These are phyloP conservation scores for Naegleria lovaniensis DNA, from an alignment of 208 protist genomes.

Conservation along the genomic window DNA sequence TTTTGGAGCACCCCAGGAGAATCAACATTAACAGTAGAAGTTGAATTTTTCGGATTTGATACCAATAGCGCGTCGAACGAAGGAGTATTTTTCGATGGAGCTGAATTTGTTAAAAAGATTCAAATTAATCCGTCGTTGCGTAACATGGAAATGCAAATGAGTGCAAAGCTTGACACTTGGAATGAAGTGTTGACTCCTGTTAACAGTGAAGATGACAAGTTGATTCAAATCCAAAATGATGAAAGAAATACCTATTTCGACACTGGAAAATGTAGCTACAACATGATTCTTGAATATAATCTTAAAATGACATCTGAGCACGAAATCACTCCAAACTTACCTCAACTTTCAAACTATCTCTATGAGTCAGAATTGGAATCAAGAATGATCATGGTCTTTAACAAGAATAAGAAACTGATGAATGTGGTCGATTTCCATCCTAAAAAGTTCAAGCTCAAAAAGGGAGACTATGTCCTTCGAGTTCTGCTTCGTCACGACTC, in stretches of 20 bases:
- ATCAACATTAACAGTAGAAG: background rate
- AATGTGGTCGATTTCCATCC: background rate
- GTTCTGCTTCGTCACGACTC: background rate
- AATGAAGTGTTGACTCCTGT: background rate
- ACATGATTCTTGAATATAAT: background rate
- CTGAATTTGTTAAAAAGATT: background rate
- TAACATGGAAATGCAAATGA: background rate
- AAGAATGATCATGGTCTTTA: background rate
- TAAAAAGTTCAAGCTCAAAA: background rate
- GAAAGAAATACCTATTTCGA: background rate
- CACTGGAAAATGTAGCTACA: background rate
- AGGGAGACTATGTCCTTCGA: background rate
- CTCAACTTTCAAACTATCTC: background rate
- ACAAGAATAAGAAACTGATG: background rate
- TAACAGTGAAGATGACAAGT: background rate
- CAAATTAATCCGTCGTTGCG: background rate
- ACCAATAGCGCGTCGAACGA: background rate
- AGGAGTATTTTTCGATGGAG: background rate
- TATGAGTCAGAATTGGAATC: slow-evolving; percentile 13
- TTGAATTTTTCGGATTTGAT: background rate
- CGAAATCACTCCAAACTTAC: background rate
- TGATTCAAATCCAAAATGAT: background rate
- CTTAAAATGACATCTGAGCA: background rate
- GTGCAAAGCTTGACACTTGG: background rate
- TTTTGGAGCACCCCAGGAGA: background rate